Conservation (phyloP, 345 rosid species). For the Gossypium anomalum region DNA sequence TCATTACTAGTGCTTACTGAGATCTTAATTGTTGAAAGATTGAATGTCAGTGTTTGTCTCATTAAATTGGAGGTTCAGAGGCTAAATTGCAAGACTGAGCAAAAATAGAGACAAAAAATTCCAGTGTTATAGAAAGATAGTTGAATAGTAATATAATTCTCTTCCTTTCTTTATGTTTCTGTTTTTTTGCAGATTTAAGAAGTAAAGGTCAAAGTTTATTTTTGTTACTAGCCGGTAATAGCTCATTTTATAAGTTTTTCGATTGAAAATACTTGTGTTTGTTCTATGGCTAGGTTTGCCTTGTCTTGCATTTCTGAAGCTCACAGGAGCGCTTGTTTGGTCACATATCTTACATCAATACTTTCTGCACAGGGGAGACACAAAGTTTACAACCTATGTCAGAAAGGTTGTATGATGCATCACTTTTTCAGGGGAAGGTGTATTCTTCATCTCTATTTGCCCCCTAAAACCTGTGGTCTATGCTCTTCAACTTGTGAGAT, state of each 20-base stretch:
- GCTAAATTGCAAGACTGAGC: background rate
- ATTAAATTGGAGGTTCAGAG: background rate
- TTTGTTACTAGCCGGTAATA: conserved; percentile 9
- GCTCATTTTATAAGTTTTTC: background rate
- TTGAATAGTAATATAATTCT: background rate
- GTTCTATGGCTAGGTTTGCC: background rate
- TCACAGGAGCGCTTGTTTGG: background rate
- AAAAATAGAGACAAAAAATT: background rate
- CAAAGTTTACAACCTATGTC: conserved; percentile 93
- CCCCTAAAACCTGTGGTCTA: background rate
- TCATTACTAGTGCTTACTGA: background rate
- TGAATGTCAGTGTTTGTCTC: background rate
- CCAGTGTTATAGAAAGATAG: background rate
- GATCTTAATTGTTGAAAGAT: background rate
- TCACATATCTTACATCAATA: background rate
- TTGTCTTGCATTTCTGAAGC: background rate
- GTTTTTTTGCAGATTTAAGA: background rate
- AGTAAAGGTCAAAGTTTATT: background rate
- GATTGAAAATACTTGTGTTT: background rate
- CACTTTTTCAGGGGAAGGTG: conserved; percentile 87
- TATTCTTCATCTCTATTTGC: conserved; percentile 7
- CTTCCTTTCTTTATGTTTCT: background rate
- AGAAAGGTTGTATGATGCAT: conserved; percentile 88
- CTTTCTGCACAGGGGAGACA: conserved; percentile 58
- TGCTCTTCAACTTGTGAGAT: conserved; percentile 2